Base-by-base conservation (phyloP, 2,329 filamentous ascomycete species). In the Ceratocystis cacaofunesta region DNA sequence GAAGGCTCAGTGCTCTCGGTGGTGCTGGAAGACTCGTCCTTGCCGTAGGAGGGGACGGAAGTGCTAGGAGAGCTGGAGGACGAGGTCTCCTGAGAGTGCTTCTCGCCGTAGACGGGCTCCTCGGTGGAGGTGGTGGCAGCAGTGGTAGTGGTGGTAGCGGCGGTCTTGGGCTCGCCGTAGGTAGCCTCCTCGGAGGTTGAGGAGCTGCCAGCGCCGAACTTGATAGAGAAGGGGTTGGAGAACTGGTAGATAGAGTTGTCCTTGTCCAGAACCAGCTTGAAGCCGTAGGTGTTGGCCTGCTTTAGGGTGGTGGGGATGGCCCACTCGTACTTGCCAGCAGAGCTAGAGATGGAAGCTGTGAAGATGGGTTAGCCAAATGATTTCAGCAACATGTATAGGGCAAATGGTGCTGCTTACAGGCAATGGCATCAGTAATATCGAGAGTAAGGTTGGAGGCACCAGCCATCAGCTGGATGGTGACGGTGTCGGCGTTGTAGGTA, bases 161-260 rank as follows among this genome's bases (percentile, higher is more conserved):
- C 63, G 55, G 65, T 58, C 36, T 41, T 41, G 10, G 36, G 10
- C 43, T 71, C 65, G 70, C 74, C 68, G 68, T 69, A 64, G 68
- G 69, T 68, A 61, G 70, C 64, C 48, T 69, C 63, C 61, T 52
- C 10, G 6, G 30, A 44, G 32, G 67, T 19, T 57, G 70, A 63
- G 67, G 68, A 61, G 62, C 66, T 66, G 61, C 66, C 70, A 30
- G 68, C 70, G 58, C 68, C 71, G 60, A 72, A 75, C 65, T 72
- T 71, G 71, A 84, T 83, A 71, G 76, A 70, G 78, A 87, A 87
- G 70, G 82, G 82, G 76, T 79, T 80, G 66, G 82, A 84, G 79
- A 80, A 86, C 78, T 86, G 83, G 79, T 82, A 83, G 71, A 78
- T 74, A 10, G 62, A 68, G 25, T 75, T 64, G 75, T 83, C 72